phyloP scores from a whole-genome alignment of 768 basidiomycete genomes.

The Tulasnella sp. region DNA sequence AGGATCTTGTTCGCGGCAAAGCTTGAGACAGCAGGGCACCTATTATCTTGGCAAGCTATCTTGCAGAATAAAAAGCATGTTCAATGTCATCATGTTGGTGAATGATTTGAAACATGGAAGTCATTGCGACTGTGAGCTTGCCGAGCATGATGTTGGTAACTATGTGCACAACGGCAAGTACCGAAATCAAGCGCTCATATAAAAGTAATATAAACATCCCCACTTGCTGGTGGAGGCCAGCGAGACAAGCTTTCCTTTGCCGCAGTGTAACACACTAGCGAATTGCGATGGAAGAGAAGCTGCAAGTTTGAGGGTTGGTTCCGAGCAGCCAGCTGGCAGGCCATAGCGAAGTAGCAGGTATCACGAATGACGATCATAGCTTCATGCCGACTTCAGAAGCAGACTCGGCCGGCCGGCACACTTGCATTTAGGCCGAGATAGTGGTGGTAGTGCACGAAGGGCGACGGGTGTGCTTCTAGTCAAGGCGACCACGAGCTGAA shows the following conservation, averaged over 20 bases:
- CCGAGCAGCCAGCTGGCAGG: too few species aligned
- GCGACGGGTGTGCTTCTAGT: background rate
- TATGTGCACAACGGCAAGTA: background rate
- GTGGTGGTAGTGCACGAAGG: background rate
- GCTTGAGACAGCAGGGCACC: background rate
- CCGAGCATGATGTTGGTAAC: background rate
- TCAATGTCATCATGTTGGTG: background rate
- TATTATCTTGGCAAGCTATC: background rate
- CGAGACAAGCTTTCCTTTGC: too few species aligned
- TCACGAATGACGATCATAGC: background rate
- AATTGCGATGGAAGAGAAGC: too few species aligned
- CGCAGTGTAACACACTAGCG: too few species aligned
- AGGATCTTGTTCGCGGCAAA: background rate
- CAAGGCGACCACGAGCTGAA: background rate
- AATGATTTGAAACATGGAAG: background rate
- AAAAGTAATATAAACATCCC: too few species aligned
- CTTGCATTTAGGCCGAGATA: background rate
- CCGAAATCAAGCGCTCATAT: too few species aligned
- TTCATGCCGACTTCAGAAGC: background rate
- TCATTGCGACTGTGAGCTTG: background rate
- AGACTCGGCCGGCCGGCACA: background rate
- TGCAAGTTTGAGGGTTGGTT: too few species aligned
- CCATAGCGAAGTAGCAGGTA: too few species aligned
- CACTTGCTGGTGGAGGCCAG: too few species aligned
- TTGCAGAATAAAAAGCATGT: background rate